phyloP scores from a whole-genome alignment of 2,329 filamentous ascomycete species.

The Corniculantispora saksenae region DNA sequence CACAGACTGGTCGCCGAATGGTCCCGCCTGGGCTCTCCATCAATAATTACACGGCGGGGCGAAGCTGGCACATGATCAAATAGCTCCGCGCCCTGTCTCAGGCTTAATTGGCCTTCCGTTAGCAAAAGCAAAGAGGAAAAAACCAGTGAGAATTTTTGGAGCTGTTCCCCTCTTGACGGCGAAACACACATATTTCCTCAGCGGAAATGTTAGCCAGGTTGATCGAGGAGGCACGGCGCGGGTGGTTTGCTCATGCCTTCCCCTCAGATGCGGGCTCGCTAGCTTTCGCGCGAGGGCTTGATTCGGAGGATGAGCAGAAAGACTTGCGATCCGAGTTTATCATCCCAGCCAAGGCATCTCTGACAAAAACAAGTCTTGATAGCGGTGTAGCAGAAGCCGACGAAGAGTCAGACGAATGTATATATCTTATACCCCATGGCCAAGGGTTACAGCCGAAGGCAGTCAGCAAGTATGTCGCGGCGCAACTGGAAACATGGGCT shows the following conservation, averaged over 20 bases:
- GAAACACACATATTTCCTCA: no score
- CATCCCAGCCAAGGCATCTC: slow-evolving; percentile 71
- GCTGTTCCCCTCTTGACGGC: no score
- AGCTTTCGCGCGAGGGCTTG: slow-evolving; percentile 53
- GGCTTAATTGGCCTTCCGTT: no score
- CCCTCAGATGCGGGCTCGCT: slow-evolving; percentile 46
- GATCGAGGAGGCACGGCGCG: background rate
- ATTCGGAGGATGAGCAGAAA: slow-evolving; percentile 59
- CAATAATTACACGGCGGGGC: no score
- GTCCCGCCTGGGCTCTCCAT: no score
- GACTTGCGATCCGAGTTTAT: slow-evolving; percentile 70
- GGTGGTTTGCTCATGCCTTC: slow-evolving; percentile 26
- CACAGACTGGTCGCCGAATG: no score
- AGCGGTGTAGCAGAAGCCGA: slow-evolving; percentile 25
- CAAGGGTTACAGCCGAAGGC: slow-evolving; percentile 78
- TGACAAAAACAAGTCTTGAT: slow-evolving; percentile 55
- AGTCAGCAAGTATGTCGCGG: slow-evolving; percentile 65
- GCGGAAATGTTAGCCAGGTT: background rate
- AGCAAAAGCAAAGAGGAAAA: no score
- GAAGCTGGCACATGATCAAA: no score
- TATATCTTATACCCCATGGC: slow-evolving; percentile 89
- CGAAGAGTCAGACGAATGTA: slow-evolving; percentile 42
- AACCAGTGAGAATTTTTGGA: no score
- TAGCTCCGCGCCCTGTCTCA: no score
- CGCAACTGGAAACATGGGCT: slow-evolving; percentile 80